Conservation (phyloP, 331 rosid species). For the Malus hybrid region DNA sequence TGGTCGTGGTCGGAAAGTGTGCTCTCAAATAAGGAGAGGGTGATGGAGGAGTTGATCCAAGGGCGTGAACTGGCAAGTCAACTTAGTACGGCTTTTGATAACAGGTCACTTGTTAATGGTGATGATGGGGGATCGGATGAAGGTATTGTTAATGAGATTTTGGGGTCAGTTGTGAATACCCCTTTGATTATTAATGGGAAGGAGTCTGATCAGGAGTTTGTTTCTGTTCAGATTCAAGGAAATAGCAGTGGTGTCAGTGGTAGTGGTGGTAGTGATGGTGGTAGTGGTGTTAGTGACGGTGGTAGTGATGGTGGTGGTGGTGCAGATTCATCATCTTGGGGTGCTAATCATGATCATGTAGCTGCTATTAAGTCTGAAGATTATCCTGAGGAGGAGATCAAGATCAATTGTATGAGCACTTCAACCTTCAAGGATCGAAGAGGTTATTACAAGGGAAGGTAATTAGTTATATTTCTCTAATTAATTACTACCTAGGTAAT, state of each 20-base stretch:
- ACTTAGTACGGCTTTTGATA: not conserved
- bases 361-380: not conserved
- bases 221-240: no score
- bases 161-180: not conserved
- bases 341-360: not conserved
- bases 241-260: no score
- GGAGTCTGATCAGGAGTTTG: no score
- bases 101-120: not conserved
- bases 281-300: no score
- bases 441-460: constrained; percentile 30
- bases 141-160: not conserved
- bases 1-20: not conserved
- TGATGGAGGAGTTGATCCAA: not conserved
- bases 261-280: not conserved
- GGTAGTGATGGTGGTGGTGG: not conserved
- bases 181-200: not conserved
- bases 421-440: constrained; percentile 17
- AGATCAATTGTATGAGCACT: constrained; percentile 3
- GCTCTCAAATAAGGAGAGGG: not conserved
- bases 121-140: not conserved
- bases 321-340: not conserved
- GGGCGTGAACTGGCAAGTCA: not conserved
- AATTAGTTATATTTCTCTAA: not conserved
- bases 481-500: not conserved
- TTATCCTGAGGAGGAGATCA: not conserved